Evolutionary conservation across 345 rosid species (phyloP), one percentile per base, ranked within the genome.

Genomic region (Triadica sebifera): DNA sequence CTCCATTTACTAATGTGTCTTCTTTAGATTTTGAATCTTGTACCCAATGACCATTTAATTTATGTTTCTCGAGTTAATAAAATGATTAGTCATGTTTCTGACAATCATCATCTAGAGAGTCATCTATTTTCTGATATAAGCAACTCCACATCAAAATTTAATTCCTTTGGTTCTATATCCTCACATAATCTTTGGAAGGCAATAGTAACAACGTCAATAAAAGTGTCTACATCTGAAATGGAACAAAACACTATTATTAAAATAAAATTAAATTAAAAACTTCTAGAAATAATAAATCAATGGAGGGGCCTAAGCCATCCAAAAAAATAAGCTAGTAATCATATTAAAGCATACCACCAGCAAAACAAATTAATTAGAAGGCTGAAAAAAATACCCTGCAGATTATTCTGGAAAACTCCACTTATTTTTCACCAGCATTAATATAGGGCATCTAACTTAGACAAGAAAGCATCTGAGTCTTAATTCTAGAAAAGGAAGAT

Each of bases 101-200:
- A 49, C 69, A 59, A 45, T 73, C 72, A 58, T 72, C 59, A 37
- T 78, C 81, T 65, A 82, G 72, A 80, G 84, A 75, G 49, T 74
- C 80, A 19, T 58, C 81, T 66, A 87, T 87, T 81, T 85, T 83
- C 67, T 79, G 71, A 82, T 83, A 71, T 78, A 95, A 79, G 85
- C 87, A 83, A 56, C 84, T 56, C 89, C 90, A 87, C 72, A 93
- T 63, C 68, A 82, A 69, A n/a, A 67, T 20, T 69, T 79, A 89
- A 82, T 74, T 90, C 86, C 78, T 80, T 65, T 39, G 85, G 72
- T 73, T 86, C 89, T 63, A 88, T 80, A 80, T 84, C 88, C 73
- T 85, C 87, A 65, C 90, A 86, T 75, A 89, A 62, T 78, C 94
- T 90, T 74, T 77, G 73, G 65, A 90, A 89, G 74, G 88, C 60